Conservation (phyloP, 2,329 filamentous ascomycete genomes). For the Falciphora oryzae region DNA sequence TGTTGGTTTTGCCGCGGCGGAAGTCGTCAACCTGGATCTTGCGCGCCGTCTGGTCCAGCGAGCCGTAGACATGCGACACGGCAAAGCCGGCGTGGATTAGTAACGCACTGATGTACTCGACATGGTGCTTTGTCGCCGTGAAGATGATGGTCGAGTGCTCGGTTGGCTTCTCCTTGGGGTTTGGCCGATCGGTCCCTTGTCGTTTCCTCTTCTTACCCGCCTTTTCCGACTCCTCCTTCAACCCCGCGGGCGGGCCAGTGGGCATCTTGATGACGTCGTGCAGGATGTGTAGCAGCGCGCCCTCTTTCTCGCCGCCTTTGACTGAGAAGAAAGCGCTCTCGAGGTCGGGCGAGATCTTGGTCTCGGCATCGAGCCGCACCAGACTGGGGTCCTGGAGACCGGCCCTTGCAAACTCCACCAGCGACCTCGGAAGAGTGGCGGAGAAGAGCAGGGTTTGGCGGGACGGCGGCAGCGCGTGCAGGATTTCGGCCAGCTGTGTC, state of each 20-base stretch:
- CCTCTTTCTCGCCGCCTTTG: conserved; percentile 91
- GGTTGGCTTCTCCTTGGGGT: conserved; percentile 65
- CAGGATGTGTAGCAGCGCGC: conserved; percentile 79
- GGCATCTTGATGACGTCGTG: conserved; percentile 93
- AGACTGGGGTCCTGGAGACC: conserved; percentile 89
- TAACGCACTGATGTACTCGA: conserved; percentile 84
- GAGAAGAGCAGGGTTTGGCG: conserved; percentile 93
- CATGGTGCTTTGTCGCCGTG: conserved; percentile 91
- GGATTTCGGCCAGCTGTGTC: conserved; percentile 84
- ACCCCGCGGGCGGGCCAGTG: conserved; percentile 51
- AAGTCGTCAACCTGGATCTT: conserved; percentile 91
- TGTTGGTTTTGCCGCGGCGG: conserved; percentile 74
- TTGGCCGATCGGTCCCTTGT: conserved; percentile 40
- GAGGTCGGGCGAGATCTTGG: conserved; percentile 93
- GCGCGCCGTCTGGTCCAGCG: conserved; percentile 87
- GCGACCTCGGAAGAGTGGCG: conserved; percentile 84
- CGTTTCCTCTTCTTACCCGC: conserved; percentile 69
- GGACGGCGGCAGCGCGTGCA: conserved; percentile 76
- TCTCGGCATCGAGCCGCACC: conserved; percentile 86
- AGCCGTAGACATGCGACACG: conserved; percentile 91
- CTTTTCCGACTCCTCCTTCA: conserved; percentile 39
- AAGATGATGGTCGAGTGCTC: conserved; percentile 94
- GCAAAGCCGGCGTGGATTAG: conserved; percentile 78
- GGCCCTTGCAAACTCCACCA: conserved; percentile 93
- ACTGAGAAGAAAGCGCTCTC: conserved; percentile 92